Conservation (phyloP, 768 basidiomycete genomes). For the Boletus speciosus region DNA sequence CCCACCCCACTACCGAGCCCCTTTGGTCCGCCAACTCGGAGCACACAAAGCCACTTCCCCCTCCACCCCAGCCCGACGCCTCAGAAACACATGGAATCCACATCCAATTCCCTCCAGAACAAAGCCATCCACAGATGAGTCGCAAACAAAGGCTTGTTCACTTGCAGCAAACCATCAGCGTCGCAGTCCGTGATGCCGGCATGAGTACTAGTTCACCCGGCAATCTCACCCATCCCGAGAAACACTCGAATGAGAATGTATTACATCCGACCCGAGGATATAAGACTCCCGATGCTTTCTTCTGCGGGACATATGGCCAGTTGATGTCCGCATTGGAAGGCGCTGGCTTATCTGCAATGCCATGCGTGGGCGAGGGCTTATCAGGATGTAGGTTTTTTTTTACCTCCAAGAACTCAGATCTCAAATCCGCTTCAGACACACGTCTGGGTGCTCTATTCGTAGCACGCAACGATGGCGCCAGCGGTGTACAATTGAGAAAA, state of each 20-base stretch:
- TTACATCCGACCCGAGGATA: conserved; percentile 8
- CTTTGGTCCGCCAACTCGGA: neutral
- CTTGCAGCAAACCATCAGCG: conserved; percentile 36
- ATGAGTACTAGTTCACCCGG: conserved; percentile 34
- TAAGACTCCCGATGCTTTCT: conserved; percentile 31
- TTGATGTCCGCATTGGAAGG: conserved; percentile 36
- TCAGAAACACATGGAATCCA: conserved; percentile 21
- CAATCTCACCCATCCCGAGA: conserved; percentile 1
- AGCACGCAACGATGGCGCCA: conserved; percentile 27
- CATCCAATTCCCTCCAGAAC: conserved; percentile 20
- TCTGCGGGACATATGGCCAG: conserved; percentile 44
- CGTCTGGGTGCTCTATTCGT: conserved; percentile 42
- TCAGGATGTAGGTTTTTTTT: conserved; percentile 28
- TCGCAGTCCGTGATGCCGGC: conserved; percentile 38
- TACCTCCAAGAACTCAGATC: neutral
- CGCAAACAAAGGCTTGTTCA: conserved; percentile 25
- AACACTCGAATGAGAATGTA: neutral
- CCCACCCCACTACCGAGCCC: neutral
- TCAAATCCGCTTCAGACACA: conserved; percentile 27
- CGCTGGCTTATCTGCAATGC: conserved; percentile 35
- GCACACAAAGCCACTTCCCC: conserved; percentile 18
- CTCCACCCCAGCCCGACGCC: conserved; percentile 5
- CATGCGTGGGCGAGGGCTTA: conserved; percentile 30
- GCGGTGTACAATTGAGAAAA: conserved; percentile 36
- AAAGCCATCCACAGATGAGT: conserved; percentile 1